Conservation (phyloP, 805 yeast genomes). For the Nakazawaea holstii region DNA sequence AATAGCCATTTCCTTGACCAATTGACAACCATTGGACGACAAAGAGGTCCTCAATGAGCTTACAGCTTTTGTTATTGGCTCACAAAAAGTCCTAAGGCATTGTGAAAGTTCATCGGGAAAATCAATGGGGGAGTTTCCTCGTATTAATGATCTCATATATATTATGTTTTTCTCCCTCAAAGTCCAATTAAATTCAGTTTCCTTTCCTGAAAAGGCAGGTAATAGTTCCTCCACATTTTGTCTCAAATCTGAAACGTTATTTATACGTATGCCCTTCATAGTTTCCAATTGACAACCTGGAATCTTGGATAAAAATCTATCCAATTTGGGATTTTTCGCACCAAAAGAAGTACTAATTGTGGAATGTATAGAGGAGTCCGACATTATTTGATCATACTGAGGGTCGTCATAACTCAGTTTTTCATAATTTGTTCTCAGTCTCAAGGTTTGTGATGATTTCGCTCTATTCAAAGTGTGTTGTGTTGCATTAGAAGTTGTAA, state of each 20-base stretch:
- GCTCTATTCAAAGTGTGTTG: conserved; percentile 7
- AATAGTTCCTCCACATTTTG: conserved; percentile 24
- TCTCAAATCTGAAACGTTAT: conserved; percentile 22
- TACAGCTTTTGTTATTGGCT: conserved; percentile 60
- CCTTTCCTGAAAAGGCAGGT: conserved; percentile 57
- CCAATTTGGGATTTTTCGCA: conserved; percentile 1
- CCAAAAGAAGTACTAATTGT: conserved; percentile 1
- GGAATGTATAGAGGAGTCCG: conserved; percentile 11
- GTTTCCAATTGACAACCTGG: conserved; percentile 34
- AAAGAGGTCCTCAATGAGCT: conserved; percentile 81
- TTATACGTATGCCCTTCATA: conserved; percentile 26
- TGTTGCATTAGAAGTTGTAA: conserved; percentile 15
- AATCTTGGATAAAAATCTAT: conserved; percentile 16
- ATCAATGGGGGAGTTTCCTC: conserved; percentile 47
- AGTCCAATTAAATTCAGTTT: conserved; percentile 87
- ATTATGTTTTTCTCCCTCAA: conserved; percentile 58
- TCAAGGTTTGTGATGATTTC: conserved; percentile 11
- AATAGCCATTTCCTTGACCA: conserved; percentile 62
- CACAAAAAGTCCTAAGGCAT: conserved; percentile 38
- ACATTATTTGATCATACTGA: background rate
- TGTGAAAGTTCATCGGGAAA: conserved; percentile 26
- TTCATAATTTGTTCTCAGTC: conserved; percentile 5
- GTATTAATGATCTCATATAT: conserved; percentile 50
- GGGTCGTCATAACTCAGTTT: background rate
- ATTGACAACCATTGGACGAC: conserved; percentile 67